These are phyloP conservation scores for Penicillium oxalicum DNA, from an alignment of 2,329 filamentous ascomycete genomes.

Conservation along the genomic window DNA sequence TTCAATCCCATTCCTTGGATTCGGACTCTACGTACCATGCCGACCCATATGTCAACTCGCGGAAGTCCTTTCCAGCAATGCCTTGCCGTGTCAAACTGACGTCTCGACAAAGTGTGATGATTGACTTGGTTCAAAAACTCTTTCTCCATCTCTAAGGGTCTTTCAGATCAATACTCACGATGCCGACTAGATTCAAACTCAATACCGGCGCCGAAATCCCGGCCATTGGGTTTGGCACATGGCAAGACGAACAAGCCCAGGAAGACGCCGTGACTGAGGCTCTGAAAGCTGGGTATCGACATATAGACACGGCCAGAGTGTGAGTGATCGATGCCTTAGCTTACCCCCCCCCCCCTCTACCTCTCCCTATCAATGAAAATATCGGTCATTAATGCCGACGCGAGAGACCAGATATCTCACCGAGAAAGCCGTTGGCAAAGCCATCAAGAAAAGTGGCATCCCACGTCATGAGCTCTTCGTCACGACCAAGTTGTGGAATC, in stretches of 20 bases:
- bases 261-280: constrained; percentile 45
- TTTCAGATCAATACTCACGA: constrained; percentile 6
- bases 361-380: not conserved
- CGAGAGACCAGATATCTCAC: constrained; percentile 49
- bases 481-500: constrained; percentile 64
- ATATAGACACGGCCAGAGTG: constrained; percentile 49
- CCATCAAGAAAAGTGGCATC: constrained; percentile 58
- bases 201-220: constrained; percentile 46
- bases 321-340: constrained; percentile 18
- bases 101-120: too few relatives aligned
- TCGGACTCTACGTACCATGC: too few relatives aligned
- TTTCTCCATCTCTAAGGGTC: not conserved
- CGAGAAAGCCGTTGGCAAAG: constrained; percentile 60
- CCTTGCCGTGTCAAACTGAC: too few relatives aligned
- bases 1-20: too few relatives aligned
- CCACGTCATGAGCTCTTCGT: constrained; percentile 61
- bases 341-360: not conserved
- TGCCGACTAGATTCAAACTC: constrained; percentile 38
- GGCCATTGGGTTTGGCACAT: constrained; percentile 49
- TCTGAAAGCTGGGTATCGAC: constrained; percentile 49
- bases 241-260: constrained; percentile 48
- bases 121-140: too few relatives aligned
- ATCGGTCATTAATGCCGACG: not conserved
- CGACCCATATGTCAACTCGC: too few relatives aligned
- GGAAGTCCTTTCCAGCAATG: too few relatives aligned